Conservation (phyloP, 1,284 basidiomycete genomes). For the Ustilago curta region DNA sequence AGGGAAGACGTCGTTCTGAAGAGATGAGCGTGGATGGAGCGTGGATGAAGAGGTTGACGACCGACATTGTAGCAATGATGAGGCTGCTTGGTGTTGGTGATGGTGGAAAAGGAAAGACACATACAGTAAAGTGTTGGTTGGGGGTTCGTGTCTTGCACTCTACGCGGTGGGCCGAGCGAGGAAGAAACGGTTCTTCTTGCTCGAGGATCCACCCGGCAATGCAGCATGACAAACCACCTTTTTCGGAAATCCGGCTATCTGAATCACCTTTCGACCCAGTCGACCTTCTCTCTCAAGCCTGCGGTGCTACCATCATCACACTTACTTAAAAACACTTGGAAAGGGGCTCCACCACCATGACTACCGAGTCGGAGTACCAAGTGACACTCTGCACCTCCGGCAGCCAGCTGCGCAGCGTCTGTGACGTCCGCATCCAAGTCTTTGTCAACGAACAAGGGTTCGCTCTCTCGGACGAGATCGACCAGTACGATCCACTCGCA, state of each 20-base stretch:
- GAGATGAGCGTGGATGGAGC: conserved; percentile 54
- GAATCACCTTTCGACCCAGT: not conserved
- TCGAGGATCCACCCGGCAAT: conserved; percentile 12
- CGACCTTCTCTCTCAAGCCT: not conserved
- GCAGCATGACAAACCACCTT: conserved; percentile 2
- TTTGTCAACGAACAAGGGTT: conserved; percentile 62
- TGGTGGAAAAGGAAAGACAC: not conserved
- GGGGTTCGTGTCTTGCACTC: not conserved
- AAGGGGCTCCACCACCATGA: not conserved
- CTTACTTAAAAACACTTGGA: not conserved
- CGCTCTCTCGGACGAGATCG: conserved; percentile 58
- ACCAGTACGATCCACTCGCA: conserved; percentile 56
- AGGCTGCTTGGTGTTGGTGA: not conserved
- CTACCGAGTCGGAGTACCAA: conserved; percentile 19
- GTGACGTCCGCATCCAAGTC: conserved; percentile 49
- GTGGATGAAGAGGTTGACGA: conserved; percentile 57
- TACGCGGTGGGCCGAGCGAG: not conserved
- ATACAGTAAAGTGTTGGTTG: conserved; percentile 12
- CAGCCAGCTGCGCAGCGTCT: conserved; percentile 37
- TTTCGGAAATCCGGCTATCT: not conserved
- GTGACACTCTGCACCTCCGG: conserved; percentile 38
- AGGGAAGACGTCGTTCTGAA: conserved; percentile 55
- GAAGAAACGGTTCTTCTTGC: not conserved
- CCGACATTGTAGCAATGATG: conserved; percentile 52
- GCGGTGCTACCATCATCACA: not conserved